A percentile compares a stretch with the other conserved stretches of the same genome.
Evolutionary conservation across 306 rosid species (phyloP).

Genomic region (Alnus rubra): DNA sequence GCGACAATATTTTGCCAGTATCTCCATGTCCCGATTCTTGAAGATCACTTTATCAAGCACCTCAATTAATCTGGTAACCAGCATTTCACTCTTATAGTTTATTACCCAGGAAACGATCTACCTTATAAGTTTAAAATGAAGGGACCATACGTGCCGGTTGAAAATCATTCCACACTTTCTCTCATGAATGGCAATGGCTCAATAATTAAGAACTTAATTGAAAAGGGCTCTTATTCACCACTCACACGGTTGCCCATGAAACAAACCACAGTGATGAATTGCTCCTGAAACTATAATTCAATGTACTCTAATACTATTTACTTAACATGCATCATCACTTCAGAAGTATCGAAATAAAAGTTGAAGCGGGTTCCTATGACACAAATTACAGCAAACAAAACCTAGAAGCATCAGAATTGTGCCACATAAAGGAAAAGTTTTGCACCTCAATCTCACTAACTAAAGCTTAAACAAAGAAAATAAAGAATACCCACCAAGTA

Average conservation of each 20-base stretch:
- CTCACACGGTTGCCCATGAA: not conserved
- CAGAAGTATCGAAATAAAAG: not conserved
- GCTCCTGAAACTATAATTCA: not conserved
- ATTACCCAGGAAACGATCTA: not conserved
- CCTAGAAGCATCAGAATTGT: not conserved
- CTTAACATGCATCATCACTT: not conserved
- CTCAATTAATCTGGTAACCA: not conserved
- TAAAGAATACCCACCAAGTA: conserved; percentile 17
- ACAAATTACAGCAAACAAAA: not conserved
- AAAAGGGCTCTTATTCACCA: not conserved
- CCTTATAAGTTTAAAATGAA: not conserved
- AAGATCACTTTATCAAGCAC: not conserved
- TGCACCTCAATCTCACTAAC: not conserved
- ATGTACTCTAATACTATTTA: not conserved
- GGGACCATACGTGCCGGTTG: not conserved
- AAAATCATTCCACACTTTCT: not conserved
- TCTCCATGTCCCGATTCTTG: not conserved
- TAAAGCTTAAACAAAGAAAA: conserved; percentile 2
- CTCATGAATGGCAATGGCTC: not conserved
- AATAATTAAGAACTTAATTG: no score
- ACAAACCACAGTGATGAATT: not conserved
- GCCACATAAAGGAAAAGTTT: not conserved
- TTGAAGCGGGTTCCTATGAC: not conserved
- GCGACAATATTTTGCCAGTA: no score
- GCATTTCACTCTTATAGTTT: not conserved